These are phyloP conservation scores for Pilaira anomala DNA, from an alignment of 192 early-diverging fungal species.

Conservation along the genomic window DNA sequence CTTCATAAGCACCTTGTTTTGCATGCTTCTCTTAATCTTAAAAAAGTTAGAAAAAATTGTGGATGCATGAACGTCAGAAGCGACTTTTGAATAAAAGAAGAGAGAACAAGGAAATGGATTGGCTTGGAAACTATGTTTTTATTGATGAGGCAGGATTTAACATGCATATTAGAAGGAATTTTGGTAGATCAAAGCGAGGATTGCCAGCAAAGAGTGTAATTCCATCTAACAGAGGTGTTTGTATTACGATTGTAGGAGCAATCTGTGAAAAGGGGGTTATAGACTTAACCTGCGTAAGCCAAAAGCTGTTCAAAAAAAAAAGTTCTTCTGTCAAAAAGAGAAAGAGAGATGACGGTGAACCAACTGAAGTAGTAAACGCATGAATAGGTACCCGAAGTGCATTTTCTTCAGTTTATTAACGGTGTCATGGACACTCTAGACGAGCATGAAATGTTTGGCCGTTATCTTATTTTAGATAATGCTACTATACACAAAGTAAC, in stretches of 20 bases:
- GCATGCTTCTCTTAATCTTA: not conserved
- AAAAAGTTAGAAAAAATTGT: slow-evolving; percentile 11
- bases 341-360: not conserved
- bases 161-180: slow-evolving; percentile 11
- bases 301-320: slow-evolving; percentile 10
- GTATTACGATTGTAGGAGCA: not conserved
- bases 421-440: slow-evolving; percentile 15
- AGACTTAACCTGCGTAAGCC: slow-evolving; percentile 15
- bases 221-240: slow-evolving; percentile 16
- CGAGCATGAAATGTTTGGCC: slow-evolving; percentile 2
- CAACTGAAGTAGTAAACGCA: not conserved
- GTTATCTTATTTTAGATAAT: slow-evolving; percentile 24
- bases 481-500: slow-evolving; percentile 13
- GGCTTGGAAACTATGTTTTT: no score
- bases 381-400: no score
- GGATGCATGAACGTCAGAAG: not conserved
- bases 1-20: slow-evolving; percentile 9
- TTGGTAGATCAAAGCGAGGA: slow-evolving; percentile 11
- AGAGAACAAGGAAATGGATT: slow-evolving; percentile 1
- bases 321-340: not conserved
- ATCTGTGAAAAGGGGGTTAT: slow-evolving; percentile 11
- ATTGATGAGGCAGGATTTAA: slow-evolving; percentile 17
- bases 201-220: not conserved
- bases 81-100: slow-evolving; percentile 8
- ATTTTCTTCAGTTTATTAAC: not conserved